Percentiles rank a stretch among this genome's conserved stretches.
Conservation (phyloP, 2,329 filamentous ascomycete species). For the Mycosphaerella sp. region DNA sequence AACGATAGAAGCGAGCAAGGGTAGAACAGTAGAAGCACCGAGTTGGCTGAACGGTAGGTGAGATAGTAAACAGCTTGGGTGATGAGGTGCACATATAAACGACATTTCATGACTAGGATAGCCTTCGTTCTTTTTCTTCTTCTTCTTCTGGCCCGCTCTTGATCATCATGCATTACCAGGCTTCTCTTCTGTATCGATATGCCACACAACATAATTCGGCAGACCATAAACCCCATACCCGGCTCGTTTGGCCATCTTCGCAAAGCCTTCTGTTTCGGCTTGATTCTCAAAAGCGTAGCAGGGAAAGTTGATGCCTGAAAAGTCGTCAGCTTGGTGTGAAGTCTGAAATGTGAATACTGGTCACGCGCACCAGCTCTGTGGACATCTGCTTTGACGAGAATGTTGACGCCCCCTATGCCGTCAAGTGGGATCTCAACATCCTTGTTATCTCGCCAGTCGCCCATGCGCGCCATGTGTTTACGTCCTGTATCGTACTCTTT, state of each 20-base stretch:
- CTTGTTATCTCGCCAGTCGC: constrained; percentile 87
- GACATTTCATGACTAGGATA: neutral
- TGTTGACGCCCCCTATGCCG: constrained; percentile 94
- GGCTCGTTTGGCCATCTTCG: constrained; percentile 95
- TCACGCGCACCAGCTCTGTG: constrained; percentile 73
- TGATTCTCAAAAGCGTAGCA: constrained; percentile 97
- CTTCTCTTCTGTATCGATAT: constrained; percentile 95
- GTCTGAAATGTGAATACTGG: neutral
- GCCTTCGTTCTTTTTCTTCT: neutral
- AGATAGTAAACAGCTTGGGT: too few species aligned
- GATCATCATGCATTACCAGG: constrained; percentile 58
- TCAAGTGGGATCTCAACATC: constrained; percentile 89
- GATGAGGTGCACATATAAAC: neutral
- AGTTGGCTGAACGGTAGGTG: too few species aligned
- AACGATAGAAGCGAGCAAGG: too few species aligned
- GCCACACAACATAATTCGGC: constrained; percentile 98
- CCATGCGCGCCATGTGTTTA: constrained; percentile 82
- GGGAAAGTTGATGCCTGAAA: constrained; percentile 88
- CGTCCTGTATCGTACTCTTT: constrained; percentile 88
- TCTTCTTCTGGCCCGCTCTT: neutral
- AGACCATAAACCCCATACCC: constrained; percentile 88
- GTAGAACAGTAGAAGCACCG: too few species aligned
- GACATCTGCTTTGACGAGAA: constrained; percentile 95
- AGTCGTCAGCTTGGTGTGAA: neutral
- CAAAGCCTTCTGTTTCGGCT: constrained; percentile 97